Conservation (phyloP, 2,329 filamentous ascomycete genomes). For the Amauroascus niger region DNA sequence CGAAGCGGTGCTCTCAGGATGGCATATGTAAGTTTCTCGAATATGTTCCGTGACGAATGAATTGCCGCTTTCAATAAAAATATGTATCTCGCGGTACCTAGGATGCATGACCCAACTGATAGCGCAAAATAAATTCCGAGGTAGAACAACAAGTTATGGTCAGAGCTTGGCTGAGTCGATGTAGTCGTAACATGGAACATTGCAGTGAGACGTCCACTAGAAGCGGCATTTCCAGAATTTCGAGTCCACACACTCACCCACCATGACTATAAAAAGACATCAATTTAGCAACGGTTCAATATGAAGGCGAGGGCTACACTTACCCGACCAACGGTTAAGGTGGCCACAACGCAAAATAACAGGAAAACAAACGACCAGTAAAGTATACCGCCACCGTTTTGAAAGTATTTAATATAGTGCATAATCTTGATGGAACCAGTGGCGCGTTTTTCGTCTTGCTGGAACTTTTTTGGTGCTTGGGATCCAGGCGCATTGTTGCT, state of each 20-base stretch:
- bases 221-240: constrained; percentile 20
- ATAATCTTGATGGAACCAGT: constrained; percentile 57
- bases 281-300: background rate
- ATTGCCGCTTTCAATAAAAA: constrained; percentile 57
- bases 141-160: constrained; percentile 48
- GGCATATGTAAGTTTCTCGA: constrained; percentile 55
- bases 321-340: constrained; percentile 44
- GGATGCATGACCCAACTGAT: constrained; percentile 46
- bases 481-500: constrained; percentile 15
- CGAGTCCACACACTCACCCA: constrained; percentile 42
- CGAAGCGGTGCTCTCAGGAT: constrained; percentile 64
- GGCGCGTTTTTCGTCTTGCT: constrained; percentile 65
- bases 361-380: constrained; percentile 50
- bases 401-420: constrained; percentile 60
- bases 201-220: constrained; percentile 13
- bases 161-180: background rate
- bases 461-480: constrained; percentile 54
- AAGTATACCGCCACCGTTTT: constrained; percentile 52
- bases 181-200: constrained; percentile 14
- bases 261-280: constrained; percentile 30
- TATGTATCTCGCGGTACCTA: constrained; percentile 55
- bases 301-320: constrained; percentile 19
- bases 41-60: constrained; percentile 58
- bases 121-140: constrained; percentile 58
- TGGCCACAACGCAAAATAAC: constrained; percentile 48